phyloP scores from a whole-genome alignment of 495 filamentous ascomycete genomes.

The Lasiosphaeria hispida region DNA sequence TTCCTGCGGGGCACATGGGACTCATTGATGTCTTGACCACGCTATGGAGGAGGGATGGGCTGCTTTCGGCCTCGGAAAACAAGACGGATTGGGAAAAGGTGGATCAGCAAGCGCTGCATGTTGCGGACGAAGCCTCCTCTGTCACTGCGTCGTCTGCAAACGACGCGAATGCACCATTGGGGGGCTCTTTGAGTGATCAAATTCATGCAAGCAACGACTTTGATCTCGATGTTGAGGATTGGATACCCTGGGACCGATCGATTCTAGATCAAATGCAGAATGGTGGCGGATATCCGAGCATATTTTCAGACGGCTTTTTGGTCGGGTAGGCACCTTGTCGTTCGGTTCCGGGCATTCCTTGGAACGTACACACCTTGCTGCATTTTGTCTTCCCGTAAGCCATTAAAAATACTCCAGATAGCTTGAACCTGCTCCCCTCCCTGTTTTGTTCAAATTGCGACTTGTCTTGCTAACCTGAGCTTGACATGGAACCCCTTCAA shows the following conservation, averaged over 20 bases:
- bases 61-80: constrained; percentile 4
- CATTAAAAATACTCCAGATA: too few relatives aligned
- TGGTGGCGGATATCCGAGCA: neutral
- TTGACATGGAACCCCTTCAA: too few relatives aligned
- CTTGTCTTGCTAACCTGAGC: too few relatives aligned
- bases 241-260: constrained; percentile 16
- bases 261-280: neutral
- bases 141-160: neutral
- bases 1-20: constrained; percentile 20
- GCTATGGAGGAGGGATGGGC: neutral
- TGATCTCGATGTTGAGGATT: constrained; percentile 3
- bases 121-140: too few relatives aligned
- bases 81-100: constrained; percentile 11
- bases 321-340: too few relatives aligned
- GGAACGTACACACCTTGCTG: too few relatives aligned
- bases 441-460: too few relatives aligned
- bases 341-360: too few relatives aligned
- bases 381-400: too few relatives aligned
- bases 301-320: too few relatives aligned
- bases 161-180: neutral
- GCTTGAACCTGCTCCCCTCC: too few relatives aligned
- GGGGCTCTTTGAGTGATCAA: too few relatives aligned
- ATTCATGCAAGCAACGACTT: neutral
- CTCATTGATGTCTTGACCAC: constrained; percentile 17
- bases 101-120: constrained; percentile 12